Base-by-base conservation (phyloP, 2,329 filamentous ascomycete species). In the Leptoxyphium fumago region DNA sequence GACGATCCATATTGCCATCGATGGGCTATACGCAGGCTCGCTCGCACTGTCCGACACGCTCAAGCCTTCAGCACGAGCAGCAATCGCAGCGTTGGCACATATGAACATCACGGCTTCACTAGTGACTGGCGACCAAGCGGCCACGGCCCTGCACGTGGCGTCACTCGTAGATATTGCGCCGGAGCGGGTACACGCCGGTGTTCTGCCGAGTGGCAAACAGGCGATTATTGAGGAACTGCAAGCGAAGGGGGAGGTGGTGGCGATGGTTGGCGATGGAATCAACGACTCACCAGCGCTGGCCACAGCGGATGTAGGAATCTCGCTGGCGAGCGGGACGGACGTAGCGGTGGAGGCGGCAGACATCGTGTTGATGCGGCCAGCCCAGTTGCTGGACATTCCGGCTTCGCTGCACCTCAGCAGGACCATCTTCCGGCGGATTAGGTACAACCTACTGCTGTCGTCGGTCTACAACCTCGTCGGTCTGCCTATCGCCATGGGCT, bases 241-340 rank as follows among this genome's bases (percentile, higher is more conserved):
- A 65, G 69, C 72, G 0, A 64, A 71, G 42, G 86, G 86, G 48
- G 76, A 87, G 54, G 71, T 82, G 41, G 85, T 96, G 21, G 91
- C 85, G 52, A 98, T 98, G 91, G 88, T 96, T 11, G 88, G 91
- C 43, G 91, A 98, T 62, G 91, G 91, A 38, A 95, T 98, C 73
- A 98, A 98, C 64, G 91, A 98, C 67, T 94, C 87, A 0, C 91
- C 91, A 0, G 91, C 91, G 1, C 77, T 98, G 10, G 91, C 87
- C 0, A 94, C 87, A 0, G 88, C 91, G 10, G 80, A 94, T 53
- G 79, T 96, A 26, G 91, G 91, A 50, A 94, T 98, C 52, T 88
- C 88, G 46, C 85, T 98, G 64, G 76, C 85, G 5, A 87, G 81
- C 7, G 91, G 91, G 45, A 96, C 91, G 0, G 91, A 96, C 60